Conservation (phyloP, 202 grass and related monocot genomes). For the Musa balbisiana region DNA sequence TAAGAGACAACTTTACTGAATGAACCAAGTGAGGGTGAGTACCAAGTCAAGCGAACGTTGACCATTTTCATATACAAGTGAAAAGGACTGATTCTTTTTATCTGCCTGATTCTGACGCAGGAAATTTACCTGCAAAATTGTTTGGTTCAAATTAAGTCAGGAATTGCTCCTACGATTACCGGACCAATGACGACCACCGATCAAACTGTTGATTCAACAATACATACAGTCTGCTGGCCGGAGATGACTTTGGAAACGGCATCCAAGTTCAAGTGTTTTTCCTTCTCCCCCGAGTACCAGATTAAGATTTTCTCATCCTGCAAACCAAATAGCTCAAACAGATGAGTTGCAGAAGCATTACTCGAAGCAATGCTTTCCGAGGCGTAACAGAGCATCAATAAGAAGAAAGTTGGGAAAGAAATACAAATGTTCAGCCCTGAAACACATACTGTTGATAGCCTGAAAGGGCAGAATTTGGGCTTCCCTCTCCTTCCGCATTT, state of each 20-base stretch:
- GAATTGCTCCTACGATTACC: constrained; percentile 22
- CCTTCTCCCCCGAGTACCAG: constrained; percentile 75
- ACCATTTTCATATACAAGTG: constrained; percentile 68
- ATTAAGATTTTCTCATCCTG: constrained; percentile 79
- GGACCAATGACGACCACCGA: not conserved
- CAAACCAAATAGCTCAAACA: constrained; percentile 1
- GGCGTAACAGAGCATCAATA: not conserved
- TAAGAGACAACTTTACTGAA: not conserved
- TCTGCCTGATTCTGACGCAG: constrained; percentile 62
- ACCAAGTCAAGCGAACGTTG: constrained; percentile 95
- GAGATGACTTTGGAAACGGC: constrained; percentile 48
- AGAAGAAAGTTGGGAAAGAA: not conserved
- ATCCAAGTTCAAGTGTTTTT: constrained; percentile 57
- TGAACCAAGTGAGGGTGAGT: constrained; percentile 5
- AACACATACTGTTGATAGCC: constrained; percentile 39
- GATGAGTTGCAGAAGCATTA: not conserved
- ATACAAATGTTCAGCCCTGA: not conserved
- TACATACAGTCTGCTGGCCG: constrained; percentile 69
- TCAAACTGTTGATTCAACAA: constrained; percentile 14
- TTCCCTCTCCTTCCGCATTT: constrained; percentile 80
- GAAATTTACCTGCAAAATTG: constrained; percentile 57
- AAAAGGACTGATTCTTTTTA: constrained; percentile 82
- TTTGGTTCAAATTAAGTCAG: not conserved
- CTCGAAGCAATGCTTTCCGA: not conserved
- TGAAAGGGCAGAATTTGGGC: constrained; percentile 74